Evolutionary conservation across 2,329 filamentous ascomycete genomes (phyloP), one percentile per base, ranked within the genome.

Genomic region (Colletotrichum echinochloae): DNA sequence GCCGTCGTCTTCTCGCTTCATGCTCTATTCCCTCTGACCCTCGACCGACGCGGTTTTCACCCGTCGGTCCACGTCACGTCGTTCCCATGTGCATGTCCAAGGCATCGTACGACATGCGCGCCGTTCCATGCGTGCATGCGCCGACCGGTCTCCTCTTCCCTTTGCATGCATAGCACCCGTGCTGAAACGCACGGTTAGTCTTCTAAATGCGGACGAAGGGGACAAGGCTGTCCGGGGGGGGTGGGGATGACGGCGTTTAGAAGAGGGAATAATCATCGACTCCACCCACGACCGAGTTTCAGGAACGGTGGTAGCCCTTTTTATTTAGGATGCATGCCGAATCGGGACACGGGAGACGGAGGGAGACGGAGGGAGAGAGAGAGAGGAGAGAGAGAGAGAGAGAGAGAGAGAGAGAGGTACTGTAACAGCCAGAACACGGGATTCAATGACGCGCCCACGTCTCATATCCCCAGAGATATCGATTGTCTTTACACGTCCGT

Each of bases 261-360:
- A 3, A 26, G n/a, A 37, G 26, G 41, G 56, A n/a, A 35, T 33
- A 59, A 39, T 28, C 35, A 37, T 52, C 28, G 57, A 67, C 67
- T 57, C 67, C 67, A 62, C 67, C 64, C 67, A 62, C 67, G 57
- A 12, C 35, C 44, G 5, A 44, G 67, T 70, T 70, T 70, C 66
- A 70, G 44, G 26, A 70, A 46, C 48, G 7, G 56, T 26, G 26
- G 20, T 52, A 54, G 44, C 39, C 51, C n/a, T 44, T 18, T 67
- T 48, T n/a, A n/a, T n/a, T 60, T 59, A 18, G 39, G 61, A 30
- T 9, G 41, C 30, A 20, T n/a, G n/a, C 57, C 18, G 20, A 4
- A 23, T 28, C 20, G 6, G 16, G 18, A 41, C 18, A n/a, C n/a
- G n/a, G n/a, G 6, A 2, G 41, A 33, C 5, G 30, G 30, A 26